Conservation (phyloP, 129 eudicot species). For the Tanacetum coccineum region DNA sequence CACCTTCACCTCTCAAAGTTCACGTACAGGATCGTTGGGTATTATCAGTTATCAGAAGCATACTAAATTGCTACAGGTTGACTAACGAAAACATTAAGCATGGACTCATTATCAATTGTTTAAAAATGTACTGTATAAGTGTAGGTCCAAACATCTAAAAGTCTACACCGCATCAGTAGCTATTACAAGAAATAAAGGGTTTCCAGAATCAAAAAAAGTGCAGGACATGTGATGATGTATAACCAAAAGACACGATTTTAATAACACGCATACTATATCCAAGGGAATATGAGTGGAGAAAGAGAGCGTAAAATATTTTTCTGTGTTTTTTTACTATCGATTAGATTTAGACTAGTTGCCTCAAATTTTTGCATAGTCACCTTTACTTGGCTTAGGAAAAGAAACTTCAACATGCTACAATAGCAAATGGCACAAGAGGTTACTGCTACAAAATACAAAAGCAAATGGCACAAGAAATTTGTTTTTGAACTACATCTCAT, state of each 20-base stretch:
- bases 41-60: too few relatives aligned
- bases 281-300: constrained; percentile 57
- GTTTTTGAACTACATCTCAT: background rate
- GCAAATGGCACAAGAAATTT: background rate
- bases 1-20: too few relatives aligned
- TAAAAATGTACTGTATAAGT: constrained; percentile 46
- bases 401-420: constrained; percentile 67
- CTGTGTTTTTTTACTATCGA: constrained; percentile 56
- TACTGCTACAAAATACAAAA: background rate
- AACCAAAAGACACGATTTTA: too few relatives aligned
- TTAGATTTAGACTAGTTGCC: constrained; percentile 54
- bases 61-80: too few relatives aligned
- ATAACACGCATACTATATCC: constrained; percentile 44
- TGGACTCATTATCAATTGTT: constrained; percentile 58
- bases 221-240: background rate
- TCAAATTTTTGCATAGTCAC: constrained; percentile 48
- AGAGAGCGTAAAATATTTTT: constrained; percentile 64
- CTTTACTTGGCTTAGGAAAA: constrained; percentile 46
- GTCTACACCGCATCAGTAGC: constrained; percentile 72
- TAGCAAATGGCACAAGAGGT: background rate
- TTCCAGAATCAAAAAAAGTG: background rate
- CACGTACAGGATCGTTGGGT: too few relatives aligned
- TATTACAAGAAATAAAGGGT: constrained; percentile 16
- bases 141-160: constrained; percentile 57
- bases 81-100: constrained; percentile 38